Conservation (phyloP, 2,329 filamentous ascomycete genomes). For the Colletotrichum cordylinicola region DNA sequence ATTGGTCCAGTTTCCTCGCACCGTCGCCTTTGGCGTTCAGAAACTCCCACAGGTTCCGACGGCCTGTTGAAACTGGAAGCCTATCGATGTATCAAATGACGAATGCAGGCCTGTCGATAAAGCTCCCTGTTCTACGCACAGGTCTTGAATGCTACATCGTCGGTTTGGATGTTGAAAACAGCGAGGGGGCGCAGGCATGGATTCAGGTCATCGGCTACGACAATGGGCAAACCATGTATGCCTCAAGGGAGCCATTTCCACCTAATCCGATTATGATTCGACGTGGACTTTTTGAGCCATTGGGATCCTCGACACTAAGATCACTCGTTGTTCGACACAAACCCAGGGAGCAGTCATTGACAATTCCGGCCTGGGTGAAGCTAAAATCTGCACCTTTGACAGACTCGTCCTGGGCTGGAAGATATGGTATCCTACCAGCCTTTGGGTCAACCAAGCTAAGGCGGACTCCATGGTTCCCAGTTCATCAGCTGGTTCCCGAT, state of each 20-base stretch:
- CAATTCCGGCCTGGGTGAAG: not conserved
- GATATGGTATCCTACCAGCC: not conserved
- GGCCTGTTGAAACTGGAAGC: not conserved
- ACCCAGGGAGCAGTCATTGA: not conserved
- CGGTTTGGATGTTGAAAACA: not conserved
- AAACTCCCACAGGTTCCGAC: not conserved
- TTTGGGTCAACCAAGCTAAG: not conserved
- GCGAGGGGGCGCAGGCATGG: not conserved
- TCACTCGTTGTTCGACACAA: not conserved
- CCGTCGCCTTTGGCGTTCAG: not conserved
- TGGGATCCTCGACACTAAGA: not conserved
- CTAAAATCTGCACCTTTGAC: not conserved
- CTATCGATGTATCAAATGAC: not conserved
- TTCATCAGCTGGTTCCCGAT: not conserved
- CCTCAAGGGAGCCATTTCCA: not conserved
- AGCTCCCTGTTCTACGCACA: not conserved
- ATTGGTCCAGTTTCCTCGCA: not conserved
- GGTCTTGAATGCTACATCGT: not conserved
- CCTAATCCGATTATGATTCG: not conserved
- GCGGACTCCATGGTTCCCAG: too few species aligned
- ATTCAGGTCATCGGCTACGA: not conserved
- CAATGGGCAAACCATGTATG: not conserved
- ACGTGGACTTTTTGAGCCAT: not conserved
- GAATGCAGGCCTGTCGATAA: not conserved
- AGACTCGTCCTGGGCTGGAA: not conserved